phyloP scores from a whole-genome alignment of 1,139 yeast species.

The Pichia norvegensis region DNA sequence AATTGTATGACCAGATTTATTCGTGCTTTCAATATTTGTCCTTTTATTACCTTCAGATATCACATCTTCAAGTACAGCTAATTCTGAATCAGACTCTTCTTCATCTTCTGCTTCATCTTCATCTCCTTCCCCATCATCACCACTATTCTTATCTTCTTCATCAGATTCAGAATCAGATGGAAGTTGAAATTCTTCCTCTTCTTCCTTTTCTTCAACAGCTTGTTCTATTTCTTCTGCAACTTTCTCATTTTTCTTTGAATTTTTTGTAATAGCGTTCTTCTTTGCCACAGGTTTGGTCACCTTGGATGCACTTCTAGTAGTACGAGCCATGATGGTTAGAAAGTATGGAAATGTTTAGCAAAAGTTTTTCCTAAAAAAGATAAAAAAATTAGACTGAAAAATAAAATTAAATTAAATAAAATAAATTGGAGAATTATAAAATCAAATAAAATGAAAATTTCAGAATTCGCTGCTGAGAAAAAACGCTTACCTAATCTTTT shows the following conservation, averaged over 20 bases:
- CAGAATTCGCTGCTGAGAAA: too few species aligned
- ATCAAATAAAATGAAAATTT: too few species aligned
- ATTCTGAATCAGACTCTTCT: constrained; percentile 13
- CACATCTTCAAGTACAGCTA: constrained; percentile 11
- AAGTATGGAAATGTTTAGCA: too few species aligned
- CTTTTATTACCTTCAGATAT: constrained; percentile 2
- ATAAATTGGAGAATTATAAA: too few species aligned
- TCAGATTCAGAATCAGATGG: constrained; percentile 12
- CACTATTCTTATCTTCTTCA: constrained; percentile 16
- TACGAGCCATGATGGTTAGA: constrained; percentile 2
- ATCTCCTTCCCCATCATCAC: constrained; percentile 5
- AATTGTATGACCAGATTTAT: constrained; percentile 23
- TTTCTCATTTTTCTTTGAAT: constrained; percentile 6
- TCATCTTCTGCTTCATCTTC: constrained; percentile 16
- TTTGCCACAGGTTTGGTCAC: background rate
- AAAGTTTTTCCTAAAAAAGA: too few species aligned
- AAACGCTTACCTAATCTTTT: too few species aligned
- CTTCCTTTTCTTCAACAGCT: constrained; percentile 10
- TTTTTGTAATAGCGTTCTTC: background rate
- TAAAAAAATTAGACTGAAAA: too few species aligned
- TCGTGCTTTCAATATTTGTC: constrained; percentile 6
- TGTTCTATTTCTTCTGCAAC: constrained; percentile 3
- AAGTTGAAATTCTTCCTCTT: constrained; percentile 14
- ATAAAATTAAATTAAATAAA: too few species aligned
- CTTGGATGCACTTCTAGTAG: background rate